These are phyloP conservation scores for Aspergillus brasiliensis DNA, from an alignment of 2,329 filamentous ascomycete genomes.

Conservation along the genomic window DNA sequence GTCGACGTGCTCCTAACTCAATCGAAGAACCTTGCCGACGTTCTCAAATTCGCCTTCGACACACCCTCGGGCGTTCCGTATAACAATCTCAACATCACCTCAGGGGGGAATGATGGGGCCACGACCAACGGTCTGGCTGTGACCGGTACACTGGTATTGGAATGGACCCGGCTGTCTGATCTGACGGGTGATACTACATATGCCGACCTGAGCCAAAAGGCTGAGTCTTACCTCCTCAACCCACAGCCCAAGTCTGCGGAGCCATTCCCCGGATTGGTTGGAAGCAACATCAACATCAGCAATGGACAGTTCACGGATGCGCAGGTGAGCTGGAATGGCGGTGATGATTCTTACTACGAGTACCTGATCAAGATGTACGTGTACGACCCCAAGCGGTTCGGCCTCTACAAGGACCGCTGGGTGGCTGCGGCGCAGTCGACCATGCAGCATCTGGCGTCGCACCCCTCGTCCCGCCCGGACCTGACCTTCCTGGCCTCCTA, in stretches of 20 bases:
- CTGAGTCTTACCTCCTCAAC: conserved; percentile 68
- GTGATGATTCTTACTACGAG: conserved; percentile 81
- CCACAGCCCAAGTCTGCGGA: conserved; percentile 65
- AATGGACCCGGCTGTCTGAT: conserved; percentile 81
- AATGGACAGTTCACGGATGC: conserved; percentile 69
- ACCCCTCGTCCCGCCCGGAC: conserved; percentile 67
- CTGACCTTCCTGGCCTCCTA: conserved; percentile 63
- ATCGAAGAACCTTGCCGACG: conserved; percentile 68
- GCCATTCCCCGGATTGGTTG: conserved; percentile 76
- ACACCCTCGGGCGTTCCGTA: conserved; percentile 74
- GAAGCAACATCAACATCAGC: conserved; percentile 64
- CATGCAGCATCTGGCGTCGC: conserved; percentile 69
- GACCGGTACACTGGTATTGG: conserved; percentile 75
- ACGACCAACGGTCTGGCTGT: conserved; percentile 72
- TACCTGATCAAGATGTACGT: conserved; percentile 91
- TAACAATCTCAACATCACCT: conserved; percentile 66
- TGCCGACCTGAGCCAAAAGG: conserved; percentile 65
- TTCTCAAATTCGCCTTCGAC: conserved; percentile 75
- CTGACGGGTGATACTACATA: conserved; percentile 70
- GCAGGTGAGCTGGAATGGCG: conserved; percentile 73
- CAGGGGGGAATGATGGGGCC: conserved; percentile 53
- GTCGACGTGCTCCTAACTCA: conserved; percentile 67
- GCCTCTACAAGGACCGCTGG: conserved; percentile 72
- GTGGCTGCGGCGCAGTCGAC: conserved; percentile 72
- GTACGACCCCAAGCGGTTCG: conserved; percentile 69